Evolutionary conservation across 2,329 filamentous ascomycete genomes (phyloP).

Genomic region (Fusarium sp.): DNA sequence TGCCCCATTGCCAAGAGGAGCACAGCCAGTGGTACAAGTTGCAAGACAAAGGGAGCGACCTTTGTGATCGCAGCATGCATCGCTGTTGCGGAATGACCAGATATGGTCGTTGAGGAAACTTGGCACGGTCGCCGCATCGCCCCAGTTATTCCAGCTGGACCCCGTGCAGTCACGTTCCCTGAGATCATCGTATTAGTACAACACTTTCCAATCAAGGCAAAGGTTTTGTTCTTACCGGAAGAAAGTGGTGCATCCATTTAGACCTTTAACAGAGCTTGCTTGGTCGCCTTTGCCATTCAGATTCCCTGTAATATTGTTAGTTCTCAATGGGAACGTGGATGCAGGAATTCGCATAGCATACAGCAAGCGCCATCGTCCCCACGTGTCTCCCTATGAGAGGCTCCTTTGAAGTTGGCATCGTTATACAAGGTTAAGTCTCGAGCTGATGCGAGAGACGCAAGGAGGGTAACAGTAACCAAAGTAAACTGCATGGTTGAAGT

Average conservation of each 20-base stretch:
- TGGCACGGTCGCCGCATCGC: background rate
- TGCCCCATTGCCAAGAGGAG: background rate
- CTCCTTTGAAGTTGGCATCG: too few relatives aligned
- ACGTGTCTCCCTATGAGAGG: too few relatives aligned
- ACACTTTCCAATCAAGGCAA: accelerated
- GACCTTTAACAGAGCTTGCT: constrained; percentile 33
- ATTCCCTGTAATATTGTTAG: background rate
- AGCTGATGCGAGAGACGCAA: too few relatives aligned
- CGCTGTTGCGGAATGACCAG: background rate
- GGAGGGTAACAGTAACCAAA: too few relatives aligned
- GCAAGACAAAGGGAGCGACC: background rate
- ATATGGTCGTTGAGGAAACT: background rate
- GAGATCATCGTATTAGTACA: background rate
- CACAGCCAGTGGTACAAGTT: background rate
- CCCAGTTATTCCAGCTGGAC: background rate
- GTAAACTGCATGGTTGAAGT: too few relatives aligned
- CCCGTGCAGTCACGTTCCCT: background rate
- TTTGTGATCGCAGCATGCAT: background rate
- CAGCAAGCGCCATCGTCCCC: too few relatives aligned
- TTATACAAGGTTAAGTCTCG: too few relatives aligned
- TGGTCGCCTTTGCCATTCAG: background rate
- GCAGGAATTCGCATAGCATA: accelerated
- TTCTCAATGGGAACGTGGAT: background rate
- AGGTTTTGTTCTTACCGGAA: background rate
- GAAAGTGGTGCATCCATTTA: background rate